Base-by-base conservation (phyloP, 305 asterid species). In the Fraxinus xanthoxyloides region DNA sequence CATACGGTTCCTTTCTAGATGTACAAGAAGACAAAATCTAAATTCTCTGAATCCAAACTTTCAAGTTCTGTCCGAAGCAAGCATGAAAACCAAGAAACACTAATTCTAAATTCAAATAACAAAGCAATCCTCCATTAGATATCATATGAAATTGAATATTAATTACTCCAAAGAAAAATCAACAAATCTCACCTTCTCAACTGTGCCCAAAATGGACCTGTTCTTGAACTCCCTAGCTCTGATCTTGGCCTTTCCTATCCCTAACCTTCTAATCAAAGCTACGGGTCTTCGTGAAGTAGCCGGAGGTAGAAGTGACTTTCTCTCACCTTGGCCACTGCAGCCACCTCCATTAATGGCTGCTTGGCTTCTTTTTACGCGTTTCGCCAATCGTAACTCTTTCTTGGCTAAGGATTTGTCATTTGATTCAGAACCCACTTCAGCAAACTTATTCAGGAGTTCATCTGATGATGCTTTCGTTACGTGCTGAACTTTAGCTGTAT, bases 401-500 rank as follows among this genome's bases (percentile, higher is more conserved):
- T 87, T 90, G 63, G 83, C 85, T 34, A 87, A 63, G 67, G 54
- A 24, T 74, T 70, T 88, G 77, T 76, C 80, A 19, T 89, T 89
- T n/a, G 85, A 35, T 26, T 86, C 90, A 15, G 90, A 89, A 73
- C 87, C 95, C 86, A 89, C 87, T 81, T 92, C 93, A 0, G 98
- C 97, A 65, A 94, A 94, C 87, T 94, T 94, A 80, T 90, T 86
- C 48, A 94, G 91, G n/a, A 94, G 94, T 87, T 92, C 91, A 77
- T 93, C 95, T 8, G 98, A 94, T 8, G 97, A 92, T 74, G 92
- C 87, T 87, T 92, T 94, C 1, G 94, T 89, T 13, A 94, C 93
- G 77, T 89, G 95, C 89, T 94, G 97, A 65, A 94, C 89, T 86
- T 72, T 85, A 6, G 90, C 85, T 23, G 83, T 24, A 26, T 80